A percentile compares a stretch with the other conserved stretches of the same genome.
phyloP scores from a whole-genome alignment of 192 early-diverging fungal genomes.

The Gaertneriomyces sp. region DNA sequence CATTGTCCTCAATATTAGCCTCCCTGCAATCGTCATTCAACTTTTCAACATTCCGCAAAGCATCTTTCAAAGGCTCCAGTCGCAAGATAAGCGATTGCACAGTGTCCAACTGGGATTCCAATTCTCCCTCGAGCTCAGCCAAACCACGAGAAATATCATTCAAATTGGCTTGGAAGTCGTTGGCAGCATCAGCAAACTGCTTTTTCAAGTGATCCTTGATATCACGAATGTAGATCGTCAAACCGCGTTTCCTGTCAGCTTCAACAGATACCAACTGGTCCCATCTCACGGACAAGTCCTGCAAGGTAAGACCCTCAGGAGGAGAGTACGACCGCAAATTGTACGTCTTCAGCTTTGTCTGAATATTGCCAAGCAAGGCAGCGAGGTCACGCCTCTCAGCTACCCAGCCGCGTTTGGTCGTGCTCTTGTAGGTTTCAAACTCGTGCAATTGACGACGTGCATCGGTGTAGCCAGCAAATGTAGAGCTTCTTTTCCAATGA shows the following conservation, averaged over 20 bases:
- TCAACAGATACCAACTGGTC: constrained; percentile 67
- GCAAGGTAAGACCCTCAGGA: constrained; percentile 63
- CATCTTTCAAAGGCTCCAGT: constrained; percentile 33
- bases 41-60: constrained; percentile 48
- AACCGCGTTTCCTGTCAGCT: constrained; percentile 70
- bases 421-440: constrained; percentile 80
- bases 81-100: constrained; percentile 56
- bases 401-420: constrained; percentile 47
- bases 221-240: constrained; percentile 82
- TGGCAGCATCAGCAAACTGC: constrained; percentile 80
- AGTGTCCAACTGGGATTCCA: constrained; percentile 61
- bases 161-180: constrained; percentile 69
- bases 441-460: constrained; percentile 67
- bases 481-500: constrained; percentile 60
- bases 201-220: constrained; percentile 78
- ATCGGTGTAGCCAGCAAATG: constrained; percentile 69
- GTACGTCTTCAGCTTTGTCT: constrained; percentile 95
- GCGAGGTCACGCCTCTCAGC: constrained; percentile 84
- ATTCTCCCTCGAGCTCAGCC: constrained; percentile 70
- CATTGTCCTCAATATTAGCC: constrained; percentile 78
- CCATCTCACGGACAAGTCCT: constrained; percentile 83
- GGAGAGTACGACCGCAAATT: constrained; percentile 82
- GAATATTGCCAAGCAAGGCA: constrained; percentile 84
- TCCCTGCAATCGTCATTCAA: constrained; percentile 68
- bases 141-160: constrained; percentile 67